Evolutionary conservation across 2,329 filamentous ascomycete species (phyloP).

Genomic region (Fusarium temperatum): DNA sequence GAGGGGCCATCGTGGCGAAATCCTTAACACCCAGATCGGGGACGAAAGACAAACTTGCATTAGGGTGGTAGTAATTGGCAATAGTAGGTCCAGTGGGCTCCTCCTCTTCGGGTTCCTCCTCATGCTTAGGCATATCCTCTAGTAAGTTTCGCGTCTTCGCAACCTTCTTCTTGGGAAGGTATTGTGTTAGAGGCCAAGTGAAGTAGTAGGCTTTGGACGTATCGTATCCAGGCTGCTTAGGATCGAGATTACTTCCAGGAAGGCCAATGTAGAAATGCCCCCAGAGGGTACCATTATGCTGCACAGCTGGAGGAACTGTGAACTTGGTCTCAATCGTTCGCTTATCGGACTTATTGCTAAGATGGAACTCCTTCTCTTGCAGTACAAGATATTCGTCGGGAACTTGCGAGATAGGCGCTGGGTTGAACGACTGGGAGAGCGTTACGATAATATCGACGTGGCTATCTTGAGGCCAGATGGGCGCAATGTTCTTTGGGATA

Average conservation of each 20-base stretch:
- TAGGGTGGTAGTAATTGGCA: conserved; percentile 92
- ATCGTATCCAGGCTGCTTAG: conserved; percentile 76
- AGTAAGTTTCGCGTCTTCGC: conserved; percentile 89
- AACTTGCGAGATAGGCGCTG: conserved; percentile 72
- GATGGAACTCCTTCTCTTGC: conserved; percentile 80
- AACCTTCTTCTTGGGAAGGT: conserved; percentile 89
- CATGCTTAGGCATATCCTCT: conserved; percentile 54
- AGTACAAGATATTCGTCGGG: conserved; percentile 77
- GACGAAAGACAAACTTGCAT: conserved; percentile 88
- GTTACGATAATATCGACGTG: conserved; percentile 86
- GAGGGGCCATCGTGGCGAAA: conserved; percentile 74
- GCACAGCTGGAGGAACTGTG: conserved; percentile 78
- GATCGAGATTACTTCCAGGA: conserved; percentile 79
- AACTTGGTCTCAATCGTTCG: conserved; percentile 82
- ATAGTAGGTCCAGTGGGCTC: conserved; percentile 73
- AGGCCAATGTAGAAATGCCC: conserved; percentile 92
- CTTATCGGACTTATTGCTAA: conserved; percentile 82
- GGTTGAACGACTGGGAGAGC: conserved; percentile 77
- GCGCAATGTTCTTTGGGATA: conserved; percentile 77
- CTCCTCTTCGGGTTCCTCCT: conserved; percentile 59
- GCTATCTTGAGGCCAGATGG: conserved; percentile 86
- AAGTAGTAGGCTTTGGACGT: conserved; percentile 83
- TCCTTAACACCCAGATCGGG: conserved; percentile 78
- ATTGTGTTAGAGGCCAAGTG: conserved; percentile 84
- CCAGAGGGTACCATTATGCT: conserved; percentile 93